Percentiles rank a stretch among this genome's conserved stretches.
Evolutionary conservation across 441 rosid genomes (phyloP).

Genomic region (Gossypium gossypioides): DNA sequence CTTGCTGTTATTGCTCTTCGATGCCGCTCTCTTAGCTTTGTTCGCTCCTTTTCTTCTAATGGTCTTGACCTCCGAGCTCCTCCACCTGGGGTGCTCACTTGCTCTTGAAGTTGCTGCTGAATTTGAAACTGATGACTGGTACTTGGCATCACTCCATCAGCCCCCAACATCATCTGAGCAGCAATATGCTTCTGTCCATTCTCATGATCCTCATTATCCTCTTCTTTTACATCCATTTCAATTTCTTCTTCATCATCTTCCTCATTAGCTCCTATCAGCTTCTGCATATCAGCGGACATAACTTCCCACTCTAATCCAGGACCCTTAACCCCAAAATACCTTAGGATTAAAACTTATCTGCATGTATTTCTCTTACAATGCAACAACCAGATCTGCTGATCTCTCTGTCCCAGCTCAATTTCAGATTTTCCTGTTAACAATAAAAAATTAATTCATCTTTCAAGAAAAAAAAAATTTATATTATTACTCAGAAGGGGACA

Average conservation of each 20-base stretch:
- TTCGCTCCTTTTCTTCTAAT: conserved; percentile 90
- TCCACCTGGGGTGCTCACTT: conserved; percentile 66
- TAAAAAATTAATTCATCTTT: conserved; percentile 8
- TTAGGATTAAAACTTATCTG: conserved; percentile 15
- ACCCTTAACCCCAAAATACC: conserved; percentile 16
- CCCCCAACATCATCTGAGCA: conserved; percentile 36
- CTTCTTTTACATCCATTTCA: conserved; percentile 83
- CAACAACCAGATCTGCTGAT: neutral
- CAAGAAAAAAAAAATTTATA: neutral
- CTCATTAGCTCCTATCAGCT: conserved; percentile 61
- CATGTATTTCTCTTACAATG: conserved; percentile 13
- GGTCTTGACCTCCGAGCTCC: conserved; percentile 75
- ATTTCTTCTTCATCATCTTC: conserved; percentile 83
- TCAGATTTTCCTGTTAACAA: conserved; percentile 22
- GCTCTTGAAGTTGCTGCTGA: conserved; percentile 66
- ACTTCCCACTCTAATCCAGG: conserved; percentile 15
- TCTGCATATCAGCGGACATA: conserved; percentile 81
- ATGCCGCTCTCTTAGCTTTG: conserved; percentile 93
- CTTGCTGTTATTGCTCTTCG: conserved; percentile 96
- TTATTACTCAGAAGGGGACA: neutral
- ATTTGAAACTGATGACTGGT: conserved; percentile 50
- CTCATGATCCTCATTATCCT: conserved; percentile 50
- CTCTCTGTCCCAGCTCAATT: conserved; percentile 7
- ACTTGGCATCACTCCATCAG: conserved; percentile 35
- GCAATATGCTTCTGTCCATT: conserved; percentile 41